Evolutionary conservation across 2,329 filamentous ascomycete genomes (phyloP).

Genomic region (Aspergillus bombycis): DNA sequence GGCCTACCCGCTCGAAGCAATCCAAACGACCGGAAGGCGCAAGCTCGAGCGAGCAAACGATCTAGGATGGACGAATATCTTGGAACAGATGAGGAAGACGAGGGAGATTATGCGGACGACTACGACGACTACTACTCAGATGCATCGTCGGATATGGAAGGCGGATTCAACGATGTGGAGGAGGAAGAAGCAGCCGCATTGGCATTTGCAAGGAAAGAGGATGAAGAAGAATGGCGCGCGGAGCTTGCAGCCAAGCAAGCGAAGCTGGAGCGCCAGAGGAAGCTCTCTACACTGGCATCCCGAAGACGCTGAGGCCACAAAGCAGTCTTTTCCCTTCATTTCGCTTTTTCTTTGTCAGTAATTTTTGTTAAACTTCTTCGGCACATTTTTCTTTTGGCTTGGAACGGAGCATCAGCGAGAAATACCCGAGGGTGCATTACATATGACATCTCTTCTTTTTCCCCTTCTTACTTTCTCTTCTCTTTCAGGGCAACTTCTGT

Average conservation of each 20-base stretch:
- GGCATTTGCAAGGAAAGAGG: conserved; percentile 47
- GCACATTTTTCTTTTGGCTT: conserved; percentile 18
- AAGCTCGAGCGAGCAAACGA: conserved; percentile 28
- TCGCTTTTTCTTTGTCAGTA: conserved; percentile 15
- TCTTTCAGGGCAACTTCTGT: conserved; percentile 8
- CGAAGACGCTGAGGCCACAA: conserved; percentile 31
- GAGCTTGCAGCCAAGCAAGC: conserved; percentile 50
- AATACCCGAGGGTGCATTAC: conserved; percentile 30
- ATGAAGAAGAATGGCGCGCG: conserved; percentile 48
- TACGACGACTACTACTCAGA: conserved; percentile 50
- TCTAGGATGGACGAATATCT: conserved; percentile 47
- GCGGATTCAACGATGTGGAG: conserved; percentile 50
- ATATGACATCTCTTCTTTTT: conserved; percentile 17
- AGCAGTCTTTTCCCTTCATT: not conserved
- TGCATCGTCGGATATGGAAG: conserved; percentile 55
- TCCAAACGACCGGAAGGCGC: conserved; percentile 31
- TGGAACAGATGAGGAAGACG: conserved; percentile 53
- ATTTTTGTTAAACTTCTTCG: conserved; percentile 7
- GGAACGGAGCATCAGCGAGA: conserved; percentile 31
- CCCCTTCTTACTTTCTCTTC: conserved; percentile 12
- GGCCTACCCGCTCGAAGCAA: conserved; percentile 36
- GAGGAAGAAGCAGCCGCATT: conserved; percentile 49
- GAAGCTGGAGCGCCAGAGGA: conserved; percentile 51
- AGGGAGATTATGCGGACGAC: conserved; percentile 44
- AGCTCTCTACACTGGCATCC: conserved; percentile 42